Conservation (phyloP, 2,329 filamentous ascomycete species). For the Penicillium griseofulvum region DNA sequence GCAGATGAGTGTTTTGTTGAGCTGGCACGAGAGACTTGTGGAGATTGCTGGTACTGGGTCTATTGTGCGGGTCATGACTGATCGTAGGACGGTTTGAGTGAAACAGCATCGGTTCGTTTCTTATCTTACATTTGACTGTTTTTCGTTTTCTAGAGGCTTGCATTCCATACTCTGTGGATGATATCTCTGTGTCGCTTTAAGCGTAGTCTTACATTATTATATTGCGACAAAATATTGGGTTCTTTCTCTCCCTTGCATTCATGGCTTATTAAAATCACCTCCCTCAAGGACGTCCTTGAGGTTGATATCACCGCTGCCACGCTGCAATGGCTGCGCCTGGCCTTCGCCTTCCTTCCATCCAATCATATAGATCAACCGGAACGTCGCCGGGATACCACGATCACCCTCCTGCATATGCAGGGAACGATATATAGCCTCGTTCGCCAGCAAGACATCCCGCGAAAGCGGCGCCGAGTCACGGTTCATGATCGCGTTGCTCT, state of each 20-base stretch:
- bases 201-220: slow-evolving; percentile 27
- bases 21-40: slow-evolving; percentile 98
- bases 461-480: slow-evolving; percentile 75
- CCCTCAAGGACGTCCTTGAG: slow-evolving; percentile 74
- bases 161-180: slow-evolving; percentile 17
- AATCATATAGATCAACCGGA: slow-evolving; percentile 97
- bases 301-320: slow-evolving; percentile 83
- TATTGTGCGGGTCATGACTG: slow-evolving; percentile 93
- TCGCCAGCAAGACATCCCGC: slow-evolving; percentile 81
- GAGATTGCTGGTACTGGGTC: slow-evolving; percentile 90
- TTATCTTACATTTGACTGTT: slow-evolving; percentile 6
- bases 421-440: slow-evolving; percentile 82
- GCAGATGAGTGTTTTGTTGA: slow-evolving; percentile 93
- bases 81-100: slow-evolving; percentile 78
- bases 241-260: slow-evolving; percentile 9
- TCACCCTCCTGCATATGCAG: slow-evolving; percentile 78
- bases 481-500: slow-evolving; percentile 84
- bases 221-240: slow-evolving; percentile 21
- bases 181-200: slow-evolving; percentile 17
- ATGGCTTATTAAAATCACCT: slow-evolving; percentile 36
- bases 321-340: slow-evolving; percentile 74
- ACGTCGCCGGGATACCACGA: slow-evolving; percentile 74
- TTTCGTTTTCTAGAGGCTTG: slow-evolving; percentile 19
- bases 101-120: slow-evolving; percentile 7
- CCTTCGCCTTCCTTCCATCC: slow-evolving; percentile 86